Evolutionary conservation across 768 basidiomycete genomes (phyloP), one percentile per base, ranked within the genome.

Genomic region (Mycena albidolilacea): DNA sequence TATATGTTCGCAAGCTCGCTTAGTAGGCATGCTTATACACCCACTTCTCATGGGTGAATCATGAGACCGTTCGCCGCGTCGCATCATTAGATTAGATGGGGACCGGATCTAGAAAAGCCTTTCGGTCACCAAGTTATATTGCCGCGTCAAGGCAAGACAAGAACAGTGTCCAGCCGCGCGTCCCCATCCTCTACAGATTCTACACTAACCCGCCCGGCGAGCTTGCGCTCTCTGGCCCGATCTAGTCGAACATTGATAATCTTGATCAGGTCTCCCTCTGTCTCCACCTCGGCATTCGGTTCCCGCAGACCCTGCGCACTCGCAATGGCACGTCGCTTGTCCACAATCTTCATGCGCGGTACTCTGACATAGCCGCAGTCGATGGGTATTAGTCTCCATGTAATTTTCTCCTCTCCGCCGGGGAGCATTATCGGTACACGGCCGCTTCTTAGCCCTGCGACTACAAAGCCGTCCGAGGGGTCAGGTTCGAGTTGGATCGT

Each of bases 381-480:
- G 48, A 95, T 80, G 1, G 95, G 93, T 38, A 95, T 87, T 41
- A 95, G 78, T 38, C 86, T 88, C 93, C 94, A 96, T 11, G 82
- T 82, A 23, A 95, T 64, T 70, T 80, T 86, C 75, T 91, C 91
- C 79, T 95, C 94, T 37, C 86, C 84, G 7, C 92, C 92, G 0
- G 96, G 93, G 54, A 94, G 84, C n/a, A 98, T 83, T 57, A 93
- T 82, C 3, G 95, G 91, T 10, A 95, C 75, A 11, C 91, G 88
- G 4, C 90, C 90, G 61, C 84, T 88, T 59, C 94, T 85, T 44
- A 93, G 79, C 0, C 97, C 97, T 3, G 94, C 89, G 54, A 96
- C 89, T 17, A 97, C 90, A 80, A 98, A 97, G n/a, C 87, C 86
- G 52, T 95, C 94, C 14, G 82, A 72, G 17, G 83, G 75, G 71